These are phyloP conservation scores for Salix viminalis DNA, from an alignment of 345 rosid species.

Conservation along the genomic window DNA sequence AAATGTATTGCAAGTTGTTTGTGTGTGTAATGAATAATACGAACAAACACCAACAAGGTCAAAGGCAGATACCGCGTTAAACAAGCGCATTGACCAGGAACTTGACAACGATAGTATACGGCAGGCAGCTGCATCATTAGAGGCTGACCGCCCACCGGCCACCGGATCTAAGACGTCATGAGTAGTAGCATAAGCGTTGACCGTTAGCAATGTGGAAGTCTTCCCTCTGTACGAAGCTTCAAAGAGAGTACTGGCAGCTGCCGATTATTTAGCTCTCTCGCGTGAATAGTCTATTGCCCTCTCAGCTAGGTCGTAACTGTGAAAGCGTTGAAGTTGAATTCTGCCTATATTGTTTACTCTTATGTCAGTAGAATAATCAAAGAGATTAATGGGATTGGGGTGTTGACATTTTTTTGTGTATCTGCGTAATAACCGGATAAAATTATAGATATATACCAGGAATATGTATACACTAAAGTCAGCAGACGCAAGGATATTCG, in stretches of 20 bases:
- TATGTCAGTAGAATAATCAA: constrained; percentile 7
- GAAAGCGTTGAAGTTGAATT: constrained; percentile 37
- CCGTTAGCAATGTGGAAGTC: constrained; percentile 17
- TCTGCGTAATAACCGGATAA: constrained; percentile 14
- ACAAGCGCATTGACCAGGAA: constrained; percentile 43
- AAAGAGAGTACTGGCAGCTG: constrained; percentile 28
- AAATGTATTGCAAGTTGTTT: too few relatives aligned
- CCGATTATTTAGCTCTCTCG: constrained; percentile 43
- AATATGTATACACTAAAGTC: not conserved
- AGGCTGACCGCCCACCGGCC: constrained; percentile 22
- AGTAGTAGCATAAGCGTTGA: constrained; percentile 19
- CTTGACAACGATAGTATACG: constrained; percentile 10
- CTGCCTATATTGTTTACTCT: not conserved
- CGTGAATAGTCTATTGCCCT: not conserved
- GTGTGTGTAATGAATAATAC: too few relatives aligned
- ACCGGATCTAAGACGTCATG: constrained; percentile 8
- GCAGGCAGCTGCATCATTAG: constrained; percentile 1
- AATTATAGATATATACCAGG: not conserved
- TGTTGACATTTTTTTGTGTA: constrained; percentile 56
- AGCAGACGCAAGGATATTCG: too few relatives aligned
- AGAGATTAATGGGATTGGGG: constrained; percentile 29
- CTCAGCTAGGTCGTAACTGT: constrained; percentile 22
- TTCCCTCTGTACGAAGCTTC: constrained; percentile 47
- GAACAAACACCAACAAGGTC: not conserved
- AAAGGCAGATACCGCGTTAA: constrained; percentile 26